These are phyloP conservation scores for Caulochytrium protostelioides DNA, from an alignment of 371 early-diverging fungal species.

Conservation along the genomic window DNA sequence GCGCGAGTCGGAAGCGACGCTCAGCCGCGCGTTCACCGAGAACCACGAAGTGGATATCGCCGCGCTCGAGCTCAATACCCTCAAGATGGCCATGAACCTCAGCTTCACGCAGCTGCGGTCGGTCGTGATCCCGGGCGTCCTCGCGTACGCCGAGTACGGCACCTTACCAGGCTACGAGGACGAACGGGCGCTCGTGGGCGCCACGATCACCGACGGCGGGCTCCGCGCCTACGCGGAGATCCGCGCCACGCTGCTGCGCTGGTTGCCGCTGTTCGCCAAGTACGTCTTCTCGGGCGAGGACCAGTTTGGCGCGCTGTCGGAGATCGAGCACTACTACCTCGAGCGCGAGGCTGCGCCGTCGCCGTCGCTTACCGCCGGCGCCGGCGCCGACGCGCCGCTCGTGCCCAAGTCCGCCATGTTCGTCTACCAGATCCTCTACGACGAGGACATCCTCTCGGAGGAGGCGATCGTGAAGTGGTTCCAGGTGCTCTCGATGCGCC, in stretches of 20 bases:
- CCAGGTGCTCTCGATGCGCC: too few species aligned
- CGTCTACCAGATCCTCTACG: conserved; percentile 49
- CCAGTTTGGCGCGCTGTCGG: conserved; percentile 47
- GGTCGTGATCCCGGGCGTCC: conserved; percentile 39
- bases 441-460: conserved; percentile 61
- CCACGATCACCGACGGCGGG: not conserved
- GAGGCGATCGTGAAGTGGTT: conserved; percentile 60
- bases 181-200: not conserved
- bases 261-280: conserved; percentile 46
- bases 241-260: conserved; percentile 13
- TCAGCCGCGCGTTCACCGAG: conserved; percentile 59
- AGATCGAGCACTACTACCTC: conserved; percentile 32
- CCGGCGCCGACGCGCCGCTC: not conserved
- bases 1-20: conserved; percentile 50
- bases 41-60: conserved; percentile 52
- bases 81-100: conserved; percentile 72
- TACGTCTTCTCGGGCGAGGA: conserved; percentile 48
- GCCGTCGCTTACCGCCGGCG: too few species aligned
- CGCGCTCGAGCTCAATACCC: conserved; percentile 63
- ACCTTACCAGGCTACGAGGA: not conserved
- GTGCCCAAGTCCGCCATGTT: conserved; percentile 17
- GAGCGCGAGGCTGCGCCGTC: conserved; percentile 7
- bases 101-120: conserved; percentile 55
- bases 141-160: conserved; percentile 14
- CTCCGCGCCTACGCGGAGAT: not conserved